Evolutionary conservation across 495 filamentous ascomycete genomes (phyloP).

Genomic region (Wilcoxina mikolae): DNA sequence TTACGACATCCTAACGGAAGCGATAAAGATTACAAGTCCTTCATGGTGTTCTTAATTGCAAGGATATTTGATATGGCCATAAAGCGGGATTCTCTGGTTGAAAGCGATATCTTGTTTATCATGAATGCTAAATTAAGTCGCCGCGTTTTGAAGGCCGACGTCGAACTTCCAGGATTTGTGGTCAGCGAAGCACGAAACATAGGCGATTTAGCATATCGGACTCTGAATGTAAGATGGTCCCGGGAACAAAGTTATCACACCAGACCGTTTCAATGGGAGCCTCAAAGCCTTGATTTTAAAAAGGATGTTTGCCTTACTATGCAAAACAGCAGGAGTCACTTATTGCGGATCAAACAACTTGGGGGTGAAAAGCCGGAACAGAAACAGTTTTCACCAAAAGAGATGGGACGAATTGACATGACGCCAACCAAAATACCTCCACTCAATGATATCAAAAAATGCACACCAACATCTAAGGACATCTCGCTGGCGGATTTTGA

Average conservation of each 20-base stretch:
- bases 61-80: constrained; percentile 34
- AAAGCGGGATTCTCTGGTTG: constrained; percentile 3
- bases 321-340: constrained; percentile 1
- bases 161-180: constrained; percentile 22
- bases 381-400: no score
- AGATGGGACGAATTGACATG: no score
- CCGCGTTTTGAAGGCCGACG: constrained; percentile 37
- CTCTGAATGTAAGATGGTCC: no score
- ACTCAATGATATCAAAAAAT: no score
- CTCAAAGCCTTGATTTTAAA: background rate
- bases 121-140: constrained; percentile 40
- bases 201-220: no score
- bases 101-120: constrained; percentile 19
- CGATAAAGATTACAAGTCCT: constrained; percentile 39
- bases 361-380: no score
- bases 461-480: no score
- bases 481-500: constrained; percentile 31
- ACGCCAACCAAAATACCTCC: no score
- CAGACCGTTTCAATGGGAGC: background rate
- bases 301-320: constrained; percentile 7
- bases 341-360: no score
- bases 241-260: background rate
- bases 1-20: no score
- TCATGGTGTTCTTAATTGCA: constrained; percentile 40
- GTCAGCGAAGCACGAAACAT: no score